phyloP scores from a whole-genome alignment of 495 filamentous ascomycete species.

The Trichoderma erinaceum region DNA sequence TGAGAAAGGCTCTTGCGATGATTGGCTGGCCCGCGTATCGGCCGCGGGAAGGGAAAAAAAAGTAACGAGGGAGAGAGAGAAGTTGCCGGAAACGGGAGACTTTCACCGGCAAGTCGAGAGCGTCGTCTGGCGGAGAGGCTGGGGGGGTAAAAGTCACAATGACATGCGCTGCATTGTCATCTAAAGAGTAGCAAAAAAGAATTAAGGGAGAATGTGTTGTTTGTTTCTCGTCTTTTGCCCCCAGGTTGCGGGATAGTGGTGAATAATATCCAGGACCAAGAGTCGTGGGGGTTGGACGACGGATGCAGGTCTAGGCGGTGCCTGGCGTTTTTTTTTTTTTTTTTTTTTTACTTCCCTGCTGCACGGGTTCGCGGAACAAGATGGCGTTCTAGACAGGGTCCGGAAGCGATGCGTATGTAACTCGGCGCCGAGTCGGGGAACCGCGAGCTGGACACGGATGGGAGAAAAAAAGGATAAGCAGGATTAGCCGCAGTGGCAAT shows the following conservation, averaged over 20 bases:
- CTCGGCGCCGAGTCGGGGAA: constrained; percentile 4
- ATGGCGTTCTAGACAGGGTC: constrained; percentile 12
- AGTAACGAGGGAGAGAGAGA: constrained; percentile 19
- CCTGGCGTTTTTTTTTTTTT: background rate
- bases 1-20: background rate
- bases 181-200: background rate
- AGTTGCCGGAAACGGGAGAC: constrained; percentile 20
- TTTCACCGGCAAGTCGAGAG: constrained; percentile 5
- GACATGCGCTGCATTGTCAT: constrained; percentile 5
- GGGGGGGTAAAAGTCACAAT: background rate
- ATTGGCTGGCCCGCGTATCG: constrained; percentile 18
- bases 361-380: background rate
- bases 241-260: background rate
- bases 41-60: constrained; percentile 19
- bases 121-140: background rate
- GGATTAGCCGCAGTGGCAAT: background rate
- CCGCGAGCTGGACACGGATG: background rate
- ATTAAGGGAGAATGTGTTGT: background rate
- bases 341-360: too few species aligned
- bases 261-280: background rate
- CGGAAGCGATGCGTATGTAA: background rate
- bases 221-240: background rate
- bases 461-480: background rate
- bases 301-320: constrained; percentile 10
- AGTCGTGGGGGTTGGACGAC: background rate